Evolutionary conservation across 75 land plant genomes (phyloP).

Genomic region (Cupressus sempervirens): DNA sequence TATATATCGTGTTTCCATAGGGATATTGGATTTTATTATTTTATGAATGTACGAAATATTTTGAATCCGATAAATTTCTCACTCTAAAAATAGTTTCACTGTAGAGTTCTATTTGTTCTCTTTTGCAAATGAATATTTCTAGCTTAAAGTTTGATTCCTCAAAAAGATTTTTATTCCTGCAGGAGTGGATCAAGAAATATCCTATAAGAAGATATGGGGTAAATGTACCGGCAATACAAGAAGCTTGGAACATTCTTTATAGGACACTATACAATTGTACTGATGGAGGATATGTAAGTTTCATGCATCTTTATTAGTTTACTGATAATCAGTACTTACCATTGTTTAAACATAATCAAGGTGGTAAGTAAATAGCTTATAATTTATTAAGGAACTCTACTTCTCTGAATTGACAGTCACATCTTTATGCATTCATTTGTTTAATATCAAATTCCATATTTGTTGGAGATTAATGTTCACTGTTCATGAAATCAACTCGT

Average conservation of each 20-base stretch:
- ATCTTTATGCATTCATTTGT: neutral
- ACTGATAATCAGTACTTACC: neutral
- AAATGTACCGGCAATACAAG: conserved; percentile 30
- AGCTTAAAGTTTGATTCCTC: neutral
- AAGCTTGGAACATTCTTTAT: conserved; percentile 67
- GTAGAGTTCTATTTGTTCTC: neutral
- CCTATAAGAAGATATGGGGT: conserved; percentile 58
- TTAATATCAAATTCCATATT: neutral
- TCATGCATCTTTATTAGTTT: neutral
- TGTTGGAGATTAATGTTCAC: neutral
- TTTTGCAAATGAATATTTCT: neutral
- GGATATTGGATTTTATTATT: neutral
- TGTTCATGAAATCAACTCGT: neutral
- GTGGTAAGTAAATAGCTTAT: neutral
- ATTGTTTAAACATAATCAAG: neutral
- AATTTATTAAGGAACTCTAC: no score
- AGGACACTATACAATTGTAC: conserved; percentile 72
- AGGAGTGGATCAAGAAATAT: conserved; percentile 61
- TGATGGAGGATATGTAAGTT: conserved; percentile 58
- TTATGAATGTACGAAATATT: neutral
- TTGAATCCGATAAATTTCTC: neutral
- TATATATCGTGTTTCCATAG: neutral
- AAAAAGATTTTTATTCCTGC: neutral
- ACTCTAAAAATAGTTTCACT: neutral
- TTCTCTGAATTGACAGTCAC: neutral